Base-by-base conservation (phyloP, 192 early-diverging fungal species). In the Diversispora epigaea region DNA sequence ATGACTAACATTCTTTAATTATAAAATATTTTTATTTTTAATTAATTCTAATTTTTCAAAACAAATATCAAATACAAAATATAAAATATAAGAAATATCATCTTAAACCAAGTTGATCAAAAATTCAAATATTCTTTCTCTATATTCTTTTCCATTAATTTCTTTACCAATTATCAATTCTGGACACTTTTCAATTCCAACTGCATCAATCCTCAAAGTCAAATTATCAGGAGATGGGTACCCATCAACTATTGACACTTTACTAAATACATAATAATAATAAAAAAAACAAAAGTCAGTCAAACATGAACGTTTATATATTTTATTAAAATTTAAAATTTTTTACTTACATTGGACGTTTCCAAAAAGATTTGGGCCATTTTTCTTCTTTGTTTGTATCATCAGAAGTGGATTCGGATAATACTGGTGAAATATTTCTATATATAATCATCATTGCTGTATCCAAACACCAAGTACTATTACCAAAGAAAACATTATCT, bases 381-480 rank as follows among this genome's bases (percentile, higher is more conserved):
- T 63, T 22, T 39, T 62, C 32, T 41, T 39, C 15, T 3, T 25
- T 62, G 15, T 15, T 3, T 15, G 25, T 32, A 39, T 62, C 32
- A 62, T 62, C 32, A 62, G 32, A 66, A 66, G 61, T 15, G 7
- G 64, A 66, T 21, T 6, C 17, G 10, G 64, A 44, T 7, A 66
- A 6, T 21, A 64, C 46, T 39, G 73, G 58, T 47, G 73, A 61
- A 9, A 64, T 40, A 64, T 58, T 25, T 61, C 46, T 58, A 17
- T 45, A 58, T 61, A 75, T 75, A n/a, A 64, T 21, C 32, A 75
- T 52, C 3, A 41, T 39, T 64, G 57, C 44, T 15, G 17, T 41
- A 64, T 75, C 73, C 22, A 75, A 12, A 54, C 17, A 21, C 73
- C 73, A 75, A n/a, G 63, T 65, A 19, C 73, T 61, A 6, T 63